Percentiles rank a stretch among this genome's conserved stretches.
Conservation (phyloP, 192 early-diverging fungal species). For the Coemansia sp. region DNA sequence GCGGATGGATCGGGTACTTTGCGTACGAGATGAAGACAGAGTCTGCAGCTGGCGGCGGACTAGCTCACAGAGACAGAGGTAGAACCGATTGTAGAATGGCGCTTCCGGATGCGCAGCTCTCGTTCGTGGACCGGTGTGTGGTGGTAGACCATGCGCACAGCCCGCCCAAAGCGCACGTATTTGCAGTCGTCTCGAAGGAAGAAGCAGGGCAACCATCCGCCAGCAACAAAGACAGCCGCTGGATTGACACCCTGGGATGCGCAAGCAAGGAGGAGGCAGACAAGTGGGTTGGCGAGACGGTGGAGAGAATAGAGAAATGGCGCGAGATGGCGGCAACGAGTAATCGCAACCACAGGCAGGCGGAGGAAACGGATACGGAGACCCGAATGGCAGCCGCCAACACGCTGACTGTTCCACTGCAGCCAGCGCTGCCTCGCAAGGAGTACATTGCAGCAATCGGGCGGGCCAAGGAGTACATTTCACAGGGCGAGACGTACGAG, state of each 20-base stretch:
- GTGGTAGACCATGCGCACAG: conserved; percentile 63
- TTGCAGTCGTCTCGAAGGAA: conserved; percentile 21
- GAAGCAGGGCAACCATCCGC: no score
- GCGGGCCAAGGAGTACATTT: conserved; percentile 63
- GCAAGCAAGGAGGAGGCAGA: conserved; percentile 5
- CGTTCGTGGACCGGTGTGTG: conserved; percentile 75
- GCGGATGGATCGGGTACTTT: conserved; percentile 88
- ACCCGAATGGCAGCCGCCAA: background rate
- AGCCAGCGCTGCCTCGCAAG: conserved; percentile 17
- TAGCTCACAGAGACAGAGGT: no score
- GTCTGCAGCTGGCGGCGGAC: background rate
- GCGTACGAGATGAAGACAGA: conserved; percentile 95
- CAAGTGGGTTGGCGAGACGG: conserved; percentile 15
- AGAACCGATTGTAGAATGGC: conserved; percentile 6
- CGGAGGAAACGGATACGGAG: background rate
- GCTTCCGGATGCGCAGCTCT: conserved; percentile 74
- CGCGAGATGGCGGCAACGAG: background rate
- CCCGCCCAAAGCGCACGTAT: conserved; percentile 16
- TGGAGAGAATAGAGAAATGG: background rate
- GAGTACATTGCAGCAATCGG: conserved; percentile 58
- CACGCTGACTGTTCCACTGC: background rate
- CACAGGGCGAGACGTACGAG: conserved; percentile 93
- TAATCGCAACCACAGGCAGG: background rate
- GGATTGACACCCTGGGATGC: conserved; percentile 21
- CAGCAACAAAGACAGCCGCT: background rate